Conservation (phyloP, 495 filamentous ascomycete species). For the Lasiosphaeriaceae sp. region DNA sequence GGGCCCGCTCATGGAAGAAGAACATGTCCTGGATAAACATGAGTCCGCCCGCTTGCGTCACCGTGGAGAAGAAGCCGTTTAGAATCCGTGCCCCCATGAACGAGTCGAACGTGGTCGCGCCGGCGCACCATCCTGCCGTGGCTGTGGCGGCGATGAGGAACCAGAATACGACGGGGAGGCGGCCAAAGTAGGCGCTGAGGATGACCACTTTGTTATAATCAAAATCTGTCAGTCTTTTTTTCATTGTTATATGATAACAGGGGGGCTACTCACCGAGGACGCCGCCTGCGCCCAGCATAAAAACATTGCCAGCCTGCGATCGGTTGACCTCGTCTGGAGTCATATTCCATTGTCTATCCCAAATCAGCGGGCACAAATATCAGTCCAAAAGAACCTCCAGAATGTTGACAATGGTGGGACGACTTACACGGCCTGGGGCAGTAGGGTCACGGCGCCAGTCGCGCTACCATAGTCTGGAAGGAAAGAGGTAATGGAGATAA, state of each 20-base stretch:
- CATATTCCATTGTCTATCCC: slow-evolving; percentile 44
- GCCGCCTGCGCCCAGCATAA: slow-evolving; percentile 55
- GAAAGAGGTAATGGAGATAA: slow-evolving; percentile 52
- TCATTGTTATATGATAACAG: too few relatives aligned
- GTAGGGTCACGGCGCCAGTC: slow-evolving; percentile 50
- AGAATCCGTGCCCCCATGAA: slow-evolving; percentile 58
- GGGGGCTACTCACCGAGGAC: slow-evolving; percentile 35
- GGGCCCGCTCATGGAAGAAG: slow-evolving; percentile 60
- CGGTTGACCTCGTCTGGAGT: slow-evolving; percentile 50
- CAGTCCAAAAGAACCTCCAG: not conserved
- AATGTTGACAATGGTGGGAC: not conserved
- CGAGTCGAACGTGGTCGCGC: slow-evolving; percentile 47
- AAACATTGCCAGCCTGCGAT: slow-evolving; percentile 54
- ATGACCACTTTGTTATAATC: slow-evolving; percentile 39
- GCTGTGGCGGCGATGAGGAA: slow-evolving; percentile 47
- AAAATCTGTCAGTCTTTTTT: too few relatives aligned
- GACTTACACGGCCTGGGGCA: slow-evolving; percentile 46
- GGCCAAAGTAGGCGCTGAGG: slow-evolving; percentile 56
- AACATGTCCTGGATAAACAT: slow-evolving; percentile 65
- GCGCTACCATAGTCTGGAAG: slow-evolving; percentile 56
- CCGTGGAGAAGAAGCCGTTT: slow-evolving; percentile 61
- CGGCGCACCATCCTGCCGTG: slow-evolving; percentile 53
- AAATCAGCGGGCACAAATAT: not conserved
- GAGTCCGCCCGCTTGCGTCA: slow-evolving; percentile 48
- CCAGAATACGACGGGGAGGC: slow-evolving; percentile 57